phyloP scores from a whole-genome alignment of 176 grass and related monocot species.

The Oryza glaberrima region DNA sequence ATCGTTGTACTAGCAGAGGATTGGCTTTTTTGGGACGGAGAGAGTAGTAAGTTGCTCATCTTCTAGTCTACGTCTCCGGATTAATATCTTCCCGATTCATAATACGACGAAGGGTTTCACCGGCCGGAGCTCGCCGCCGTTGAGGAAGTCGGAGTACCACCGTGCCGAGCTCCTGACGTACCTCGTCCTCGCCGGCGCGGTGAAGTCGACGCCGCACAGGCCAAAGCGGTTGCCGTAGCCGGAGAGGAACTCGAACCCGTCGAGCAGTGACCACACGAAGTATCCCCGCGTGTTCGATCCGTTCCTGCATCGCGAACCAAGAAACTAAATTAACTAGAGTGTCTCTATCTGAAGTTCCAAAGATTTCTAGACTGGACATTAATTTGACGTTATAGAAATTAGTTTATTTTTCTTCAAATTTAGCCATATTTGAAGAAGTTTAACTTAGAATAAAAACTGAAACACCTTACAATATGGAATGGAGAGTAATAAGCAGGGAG shows the following conservation, averaged over 20 bases:
- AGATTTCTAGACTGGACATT: background rate
- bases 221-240: constrained; percentile 40
- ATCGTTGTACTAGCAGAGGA: too few relatives aligned
- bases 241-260: constrained; percentile 50
- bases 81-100: too few relatives aligned
- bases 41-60: too few relatives aligned
- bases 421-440: too few relatives aligned
- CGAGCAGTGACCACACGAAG: constrained; percentile 79
- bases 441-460: too few relatives aligned
- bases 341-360: background rate
- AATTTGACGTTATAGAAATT: too few relatives aligned
- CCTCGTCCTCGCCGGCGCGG: constrained; percentile 25
- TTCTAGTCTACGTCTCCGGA: too few relatives aligned
- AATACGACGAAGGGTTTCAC: background rate
- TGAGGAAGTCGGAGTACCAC: constrained; percentile 72
- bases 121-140: constrained; percentile 33
- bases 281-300: constrained; percentile 72
- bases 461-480: too few relatives aligned
- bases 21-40: too few relatives aligned
- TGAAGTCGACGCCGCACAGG: constrained; percentile 56
- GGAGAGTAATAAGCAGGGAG: too few relatives aligned
- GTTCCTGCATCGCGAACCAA: constrained; percentile 47
- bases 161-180: constrained; percentile 47
- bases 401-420: too few relatives aligned
- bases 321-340: background rate